Base-by-base conservation (phyloP, 257 asterid species). In the Gynochthodes officinalis region DNA sequence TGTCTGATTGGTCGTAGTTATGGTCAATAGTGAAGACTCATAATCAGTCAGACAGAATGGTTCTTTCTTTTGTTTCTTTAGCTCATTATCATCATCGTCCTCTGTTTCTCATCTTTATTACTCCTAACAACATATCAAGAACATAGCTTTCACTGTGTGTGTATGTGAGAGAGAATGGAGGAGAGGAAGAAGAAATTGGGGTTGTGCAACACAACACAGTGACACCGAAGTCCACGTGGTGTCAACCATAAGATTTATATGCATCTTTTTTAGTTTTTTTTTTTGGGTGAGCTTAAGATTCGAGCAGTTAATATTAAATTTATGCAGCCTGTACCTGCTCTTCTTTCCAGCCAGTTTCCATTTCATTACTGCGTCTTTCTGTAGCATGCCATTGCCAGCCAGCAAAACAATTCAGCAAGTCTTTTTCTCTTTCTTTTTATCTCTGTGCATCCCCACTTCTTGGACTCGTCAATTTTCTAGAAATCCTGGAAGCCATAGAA, bases 321-420 rank as follows among this genome's bases (percentile, higher is more conserved):
- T 53, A n/a, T 25, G 66, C 60, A 21, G 62, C 42, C 19, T 57
- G 78, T 33, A 57, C 61, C 49, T 32, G 67, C 50, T 57, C 67
- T 53, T 61, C 81, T 85, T 87, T 86, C 87, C 92, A 84, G 83
- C 96, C 86, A 84, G 57, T 81, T 86, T 76, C 81, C 83, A 77
- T 76, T 75, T 80, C 77, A 60, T 69, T 64, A 55, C 79, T 57
- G 63, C 3, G 69, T 25, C 54, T 37, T 28, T 65, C 77, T n/a
- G 69, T 63, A 58, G 76, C 78, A 75, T 76, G 86, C 72, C 75
- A 77, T 74, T 42, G 64, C 77, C 73, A 60, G 73, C 73, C 63
- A 30, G 70, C 60, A 63, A 66, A 78, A 80, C 75, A 79, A 72
- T 80, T 49, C 32, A 42, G 78, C 58, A 35, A 48, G 15, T 37